Conservation (phyloP, 1,284 basidiomycete species). For the Schizophyllum amplum region DNA sequence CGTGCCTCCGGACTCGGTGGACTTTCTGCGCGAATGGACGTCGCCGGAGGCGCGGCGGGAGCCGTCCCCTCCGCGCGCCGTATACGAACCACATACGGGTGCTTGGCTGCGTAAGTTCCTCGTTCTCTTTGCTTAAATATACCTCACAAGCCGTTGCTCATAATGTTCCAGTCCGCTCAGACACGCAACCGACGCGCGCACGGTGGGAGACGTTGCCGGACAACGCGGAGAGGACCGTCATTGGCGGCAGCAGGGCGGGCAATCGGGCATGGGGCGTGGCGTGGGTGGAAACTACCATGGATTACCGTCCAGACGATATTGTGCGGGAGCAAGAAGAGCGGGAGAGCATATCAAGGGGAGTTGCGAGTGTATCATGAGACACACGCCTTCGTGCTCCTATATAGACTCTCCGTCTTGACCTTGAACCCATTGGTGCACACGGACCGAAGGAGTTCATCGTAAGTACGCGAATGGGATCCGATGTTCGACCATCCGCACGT, state of each 20-base stretch:
- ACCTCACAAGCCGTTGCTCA: constrained; percentile 4
- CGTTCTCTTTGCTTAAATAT: constrained; percentile 5
- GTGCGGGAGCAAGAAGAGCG: neutral
- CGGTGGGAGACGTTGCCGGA: constrained; percentile 55
- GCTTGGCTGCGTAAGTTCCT: constrained; percentile 8
- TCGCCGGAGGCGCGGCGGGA: constrained; percentile 15
- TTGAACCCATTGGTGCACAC: no score
- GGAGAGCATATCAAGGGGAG: neutral
- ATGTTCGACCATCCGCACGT: no score
- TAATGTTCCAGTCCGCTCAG: constrained; percentile 46
- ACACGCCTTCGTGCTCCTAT: no score
- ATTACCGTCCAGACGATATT: constrained; percentile 17
- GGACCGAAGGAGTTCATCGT: no score
- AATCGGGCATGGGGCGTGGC: constrained; percentile 72
- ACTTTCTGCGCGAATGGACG: constrained; percentile 18
- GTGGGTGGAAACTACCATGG: constrained; percentile 70
- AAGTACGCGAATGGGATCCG: no score
- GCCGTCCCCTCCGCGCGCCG: constrained; percentile 39
- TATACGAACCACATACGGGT: constrained; percentile 70
- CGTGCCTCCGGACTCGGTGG: constrained; percentile 16
- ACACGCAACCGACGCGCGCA: constrained; percentile 60
- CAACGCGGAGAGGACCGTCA: constrained; percentile 32
- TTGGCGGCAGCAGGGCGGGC: constrained; percentile 67
- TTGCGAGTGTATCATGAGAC: neutral
- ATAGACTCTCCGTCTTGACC: no score